These are phyloP conservation scores for Ophiostoma piceae DNA, from an alignment of 2,329 filamentous ascomycete species.

Conservation along the genomic window DNA sequence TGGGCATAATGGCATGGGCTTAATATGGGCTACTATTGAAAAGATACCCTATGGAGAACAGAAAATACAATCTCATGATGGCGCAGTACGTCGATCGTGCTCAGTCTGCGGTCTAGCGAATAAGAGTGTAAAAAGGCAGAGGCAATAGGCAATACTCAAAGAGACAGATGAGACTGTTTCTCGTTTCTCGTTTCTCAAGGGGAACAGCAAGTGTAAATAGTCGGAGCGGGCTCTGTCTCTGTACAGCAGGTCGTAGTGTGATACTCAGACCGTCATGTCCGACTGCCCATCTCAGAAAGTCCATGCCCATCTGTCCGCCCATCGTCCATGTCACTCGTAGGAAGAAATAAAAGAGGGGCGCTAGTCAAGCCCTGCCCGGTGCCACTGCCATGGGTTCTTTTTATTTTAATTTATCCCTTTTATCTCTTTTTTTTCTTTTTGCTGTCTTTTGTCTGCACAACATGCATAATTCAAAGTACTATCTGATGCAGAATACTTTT, in stretches of 20 bases:
- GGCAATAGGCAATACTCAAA: not conserved
- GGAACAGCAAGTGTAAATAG: slow-evolving; percentile 3
- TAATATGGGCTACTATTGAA: not conserved
- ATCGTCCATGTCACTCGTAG: slow-evolving; percentile 4
- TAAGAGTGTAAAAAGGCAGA: slow-evolving; percentile 3
- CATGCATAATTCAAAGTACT: slow-evolving; percentile 4
- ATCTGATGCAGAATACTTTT: not conserved
- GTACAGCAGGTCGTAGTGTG: not conserved
- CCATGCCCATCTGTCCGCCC: no score
- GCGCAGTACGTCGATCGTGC: slow-evolving; percentile 7
- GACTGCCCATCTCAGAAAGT: no score
- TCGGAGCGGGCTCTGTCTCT: not conserved
- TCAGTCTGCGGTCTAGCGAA: slow-evolving; percentile 4
- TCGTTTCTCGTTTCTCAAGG: slow-evolving; percentile 2
- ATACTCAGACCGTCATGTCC: not conserved
- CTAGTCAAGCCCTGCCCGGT: slow-evolving; percentile 15
- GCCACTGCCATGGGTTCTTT: slow-evolving; percentile 16
- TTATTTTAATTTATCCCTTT: not conserved
- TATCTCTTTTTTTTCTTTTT: not conserved
- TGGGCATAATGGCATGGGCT: not conserved
- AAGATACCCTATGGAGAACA: not conserved
- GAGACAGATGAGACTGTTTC: not conserved
- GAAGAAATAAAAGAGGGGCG: slow-evolving; percentile 2
- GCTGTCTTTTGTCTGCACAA: not conserved
- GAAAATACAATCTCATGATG: slow-evolving; percentile 2